Evolutionary conservation across 345 rosid species (phyloP).

Genomic region (Eucalyptus dawsonii): DNA sequence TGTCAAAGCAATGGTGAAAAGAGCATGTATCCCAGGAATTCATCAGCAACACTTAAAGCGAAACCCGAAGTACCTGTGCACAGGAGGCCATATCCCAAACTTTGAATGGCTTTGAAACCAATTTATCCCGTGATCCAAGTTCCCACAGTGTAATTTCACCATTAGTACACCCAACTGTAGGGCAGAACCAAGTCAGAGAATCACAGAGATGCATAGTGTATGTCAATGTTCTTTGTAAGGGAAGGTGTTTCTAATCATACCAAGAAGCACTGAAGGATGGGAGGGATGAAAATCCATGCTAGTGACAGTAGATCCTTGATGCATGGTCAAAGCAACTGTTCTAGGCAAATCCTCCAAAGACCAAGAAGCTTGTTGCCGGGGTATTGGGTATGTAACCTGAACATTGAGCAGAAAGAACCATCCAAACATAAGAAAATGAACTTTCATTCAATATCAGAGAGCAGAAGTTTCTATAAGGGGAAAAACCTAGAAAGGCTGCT

Average conservation of each 20-base stretch:
- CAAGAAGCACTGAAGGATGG: constrained; percentile 58
- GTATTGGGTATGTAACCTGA: constrained; percentile 60
- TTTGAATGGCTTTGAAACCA: constrained; percentile 69
- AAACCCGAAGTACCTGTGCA: constrained; percentile 53
- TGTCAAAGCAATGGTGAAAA: neutral
- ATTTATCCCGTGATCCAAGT: constrained; percentile 40
- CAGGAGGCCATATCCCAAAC: constrained; percentile 53
- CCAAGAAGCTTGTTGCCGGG: constrained; percentile 50
- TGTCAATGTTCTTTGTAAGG: neutral
- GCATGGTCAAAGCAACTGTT: constrained; percentile 50
- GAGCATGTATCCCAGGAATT: neutral
- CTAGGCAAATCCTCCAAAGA: constrained; percentile 77
- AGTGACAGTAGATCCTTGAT: constrained; percentile 63
- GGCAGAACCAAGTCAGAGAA: constrained; percentile 8
- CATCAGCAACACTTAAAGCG: neutral
- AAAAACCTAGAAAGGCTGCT: neutral
- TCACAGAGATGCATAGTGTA: neutral
- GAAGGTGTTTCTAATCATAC: constrained; percentile 13
- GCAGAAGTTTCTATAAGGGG: neutral
- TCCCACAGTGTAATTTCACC: constrained; percentile 91
- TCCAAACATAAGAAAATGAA: neutral
- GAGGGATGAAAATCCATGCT: constrained; percentile 95
- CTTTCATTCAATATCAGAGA: neutral
- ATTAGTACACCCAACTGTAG: constrained; percentile 61
- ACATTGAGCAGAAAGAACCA: neutral